A percentile compares a stretch with the other conserved stretches of the same genome.
Evolutionary conservation across 352 stramenopile genomes (phyloP).

Genomic region (Pythium rhizo-oryzae): DNA sequence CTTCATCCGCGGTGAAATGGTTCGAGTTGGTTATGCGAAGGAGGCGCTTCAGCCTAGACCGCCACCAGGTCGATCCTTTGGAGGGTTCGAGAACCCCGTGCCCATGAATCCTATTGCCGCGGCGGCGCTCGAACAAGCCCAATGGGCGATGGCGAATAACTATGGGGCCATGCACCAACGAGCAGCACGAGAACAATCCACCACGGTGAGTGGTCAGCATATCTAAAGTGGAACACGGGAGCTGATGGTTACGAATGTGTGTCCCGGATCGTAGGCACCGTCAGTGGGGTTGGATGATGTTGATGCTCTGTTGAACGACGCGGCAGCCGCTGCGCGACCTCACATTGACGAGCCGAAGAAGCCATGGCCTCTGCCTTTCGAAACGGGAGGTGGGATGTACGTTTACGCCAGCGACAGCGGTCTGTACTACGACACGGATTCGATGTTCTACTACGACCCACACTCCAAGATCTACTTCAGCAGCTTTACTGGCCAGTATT

Average conservation of each 20-base stretch:
- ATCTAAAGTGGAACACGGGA: too few relatives aligned
- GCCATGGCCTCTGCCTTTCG: constrained; percentile 73
- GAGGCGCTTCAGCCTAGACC: constrained; percentile 35
- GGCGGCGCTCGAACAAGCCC: constrained; percentile 75
- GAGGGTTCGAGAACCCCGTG: constrained; percentile 1
- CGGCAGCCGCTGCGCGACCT: constrained; percentile 56
- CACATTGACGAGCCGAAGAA: constrained; percentile 76
- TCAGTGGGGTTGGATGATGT: constrained; percentile 46
- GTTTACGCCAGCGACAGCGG: constrained; percentile 67
- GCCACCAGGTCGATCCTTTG: constrained; percentile 3
- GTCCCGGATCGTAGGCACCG: not conserved
- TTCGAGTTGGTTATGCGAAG: constrained; percentile 65
- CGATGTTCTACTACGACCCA: constrained; percentile 86
- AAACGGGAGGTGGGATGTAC: constrained; percentile 78
- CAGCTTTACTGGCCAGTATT: constrained; percentile 71
- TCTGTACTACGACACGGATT: constrained; percentile 81
- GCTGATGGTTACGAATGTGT: not conserved
- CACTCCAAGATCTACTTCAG: constrained; percentile 79
- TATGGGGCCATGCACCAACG: constrained; percentile 35
- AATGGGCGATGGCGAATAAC: constrained; percentile 77
- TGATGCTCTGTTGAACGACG: constrained; percentile 55
- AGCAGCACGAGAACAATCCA: not conserved
- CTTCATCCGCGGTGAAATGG: constrained; percentile 12
- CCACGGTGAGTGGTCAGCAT: not conserved
- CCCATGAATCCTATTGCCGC: constrained; percentile 50